These are phyloP conservation scores for Allantophomopsis lycopodina DNA, from an alignment of 2,329 filamentous ascomycete genomes.

Conservation along the genomic window DNA sequence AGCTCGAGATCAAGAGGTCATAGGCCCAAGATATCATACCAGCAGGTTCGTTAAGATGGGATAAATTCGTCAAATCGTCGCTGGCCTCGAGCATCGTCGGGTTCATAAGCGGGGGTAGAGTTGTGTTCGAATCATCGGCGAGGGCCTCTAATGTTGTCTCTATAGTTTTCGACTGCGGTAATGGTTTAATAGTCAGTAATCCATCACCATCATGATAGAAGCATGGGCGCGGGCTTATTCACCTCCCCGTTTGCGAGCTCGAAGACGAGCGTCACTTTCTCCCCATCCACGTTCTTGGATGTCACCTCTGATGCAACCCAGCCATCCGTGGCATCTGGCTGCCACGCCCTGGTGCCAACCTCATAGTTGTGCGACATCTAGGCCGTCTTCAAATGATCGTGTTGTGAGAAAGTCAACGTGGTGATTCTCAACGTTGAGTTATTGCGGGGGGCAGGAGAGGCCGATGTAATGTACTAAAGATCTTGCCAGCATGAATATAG, in stretches of 20 bases:
- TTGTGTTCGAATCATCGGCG: constrained; percentile 61
- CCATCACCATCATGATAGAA: constrained; percentile 9
- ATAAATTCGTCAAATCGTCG: constrained; percentile 93
- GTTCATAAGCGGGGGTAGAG: constrained; percentile 91
- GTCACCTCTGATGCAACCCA: constrained; percentile 95
- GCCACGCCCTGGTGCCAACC: constrained; percentile 94
- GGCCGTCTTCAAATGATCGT: constrained; percentile 5
- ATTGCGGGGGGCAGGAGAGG: too few relatives aligned
- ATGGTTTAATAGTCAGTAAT: constrained; percentile 6
- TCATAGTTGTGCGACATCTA: constrained; percentile 88
- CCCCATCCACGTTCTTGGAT: constrained; percentile 69
- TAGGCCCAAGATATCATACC: constrained; percentile 38
- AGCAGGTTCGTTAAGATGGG: constrained; percentile 95
- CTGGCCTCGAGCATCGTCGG: constrained; percentile 96
- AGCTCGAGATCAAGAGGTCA: neutral
- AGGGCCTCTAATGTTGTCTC: constrained; percentile 67
- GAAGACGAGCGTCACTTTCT: constrained; percentile 81
- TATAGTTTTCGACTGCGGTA: constrained; percentile 59
- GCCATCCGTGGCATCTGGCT: constrained; percentile 89
- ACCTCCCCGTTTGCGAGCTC: constrained; percentile 90
- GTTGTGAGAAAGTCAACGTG: too few relatives aligned
- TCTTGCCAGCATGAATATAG: too few relatives aligned
- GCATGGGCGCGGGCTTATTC: constrained; percentile 7
- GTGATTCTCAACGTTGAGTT: too few relatives aligned
- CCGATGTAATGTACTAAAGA: too few relatives aligned